Conservation (phyloP, 2,329 filamentous ascomycete species). For the Cladosporium velox region DNA sequence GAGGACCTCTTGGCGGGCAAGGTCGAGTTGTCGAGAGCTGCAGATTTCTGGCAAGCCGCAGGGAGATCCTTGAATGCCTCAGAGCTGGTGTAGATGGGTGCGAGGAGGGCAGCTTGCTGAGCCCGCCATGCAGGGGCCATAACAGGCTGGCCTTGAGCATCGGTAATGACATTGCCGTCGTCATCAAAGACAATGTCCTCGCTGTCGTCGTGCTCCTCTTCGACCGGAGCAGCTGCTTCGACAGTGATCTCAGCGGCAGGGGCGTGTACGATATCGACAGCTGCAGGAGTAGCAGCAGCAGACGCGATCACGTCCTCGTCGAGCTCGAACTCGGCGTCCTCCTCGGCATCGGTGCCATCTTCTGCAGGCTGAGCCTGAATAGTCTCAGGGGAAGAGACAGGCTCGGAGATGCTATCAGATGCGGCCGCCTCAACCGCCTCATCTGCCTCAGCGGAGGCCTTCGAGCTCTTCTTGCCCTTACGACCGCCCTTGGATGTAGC, state of each 20-base stretch:
- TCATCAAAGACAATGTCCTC: not conserved
- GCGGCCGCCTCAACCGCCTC: not conserved
- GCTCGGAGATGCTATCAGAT: not conserved
- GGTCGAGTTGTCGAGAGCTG: not conserved
- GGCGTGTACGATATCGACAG: not conserved
- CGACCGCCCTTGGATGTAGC: not conserved
- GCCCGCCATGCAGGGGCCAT: not conserved
- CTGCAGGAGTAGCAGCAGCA: not conserved
- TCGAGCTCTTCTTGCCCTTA: not conserved
- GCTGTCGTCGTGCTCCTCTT: not conserved
- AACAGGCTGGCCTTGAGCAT: not conserved
- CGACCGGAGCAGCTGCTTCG: not conserved
- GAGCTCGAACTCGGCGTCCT: conserved; percentile 1
- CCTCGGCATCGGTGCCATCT: not conserved
- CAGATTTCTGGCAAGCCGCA: not conserved
- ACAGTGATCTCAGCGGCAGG: not conserved
- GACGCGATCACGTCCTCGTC: not conserved
- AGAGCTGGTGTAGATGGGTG: not conserved
- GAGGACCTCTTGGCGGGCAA: not conserved
- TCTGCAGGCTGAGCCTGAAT: not conserved
- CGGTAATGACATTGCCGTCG: conserved; percentile 4
- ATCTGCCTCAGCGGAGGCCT: not conserved
- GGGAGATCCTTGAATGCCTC: not conserved
- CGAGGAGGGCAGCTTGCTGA: not conserved
- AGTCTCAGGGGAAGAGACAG: not conserved